Base-by-base conservation (phyloP, 1,139 yeast species). In the Spathaspora jeffriesii region DNA sequence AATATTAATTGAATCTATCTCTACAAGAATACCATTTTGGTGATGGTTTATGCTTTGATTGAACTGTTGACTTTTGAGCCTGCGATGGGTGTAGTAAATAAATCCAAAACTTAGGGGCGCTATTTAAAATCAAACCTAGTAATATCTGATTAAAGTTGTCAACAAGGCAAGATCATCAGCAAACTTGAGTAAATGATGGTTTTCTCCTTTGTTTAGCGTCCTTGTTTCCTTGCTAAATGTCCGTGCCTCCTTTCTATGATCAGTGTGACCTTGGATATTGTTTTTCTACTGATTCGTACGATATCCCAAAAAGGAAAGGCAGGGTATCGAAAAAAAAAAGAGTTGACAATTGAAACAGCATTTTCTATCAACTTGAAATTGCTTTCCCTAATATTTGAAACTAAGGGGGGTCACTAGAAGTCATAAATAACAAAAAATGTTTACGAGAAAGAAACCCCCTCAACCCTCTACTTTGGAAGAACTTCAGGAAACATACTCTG, bases 401-500 rank as follows among this genome's bases (percentile, higher is more conserved):
- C n/a, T 15, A 17, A 17, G 38, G 38, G 38, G n/a, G 20, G 38
- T 34, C 38, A 34, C 6, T 20, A 38, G 18, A 9, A 21, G 6
- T 11, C 3, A 22, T 22, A 9, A n/a, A 22, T 30, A 38, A 23
- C 25, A 42, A 30, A 34, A 18, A 31, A 65, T 65, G 70, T 78
- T 79, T 57, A 72, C 74, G 51, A 71, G 85, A 61, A 82, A 76
- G 63, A 81, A 72, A 57, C 85, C 85, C 21, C 79, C 82, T 30
- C 80, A 79, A 52, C 63, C 70, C 43, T 62, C 76, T 41, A 74
- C 82, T 6, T 60, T 80, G 20, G 84, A 82, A 34, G 84, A 80
- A 53, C 71, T 85, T 45, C 77, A 82, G 48, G 84, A 79, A 48
- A 66, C 85, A 1, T 85, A 85, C 64, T 75, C 78, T 53, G 85